A percentile compares a stretch with the other conserved stretches of the same genome.
Evolutionary conservation across 1,284 basidiomycete genomes (phyloP).

Genomic region (Filobasidium uniguttulatum): DNA sequence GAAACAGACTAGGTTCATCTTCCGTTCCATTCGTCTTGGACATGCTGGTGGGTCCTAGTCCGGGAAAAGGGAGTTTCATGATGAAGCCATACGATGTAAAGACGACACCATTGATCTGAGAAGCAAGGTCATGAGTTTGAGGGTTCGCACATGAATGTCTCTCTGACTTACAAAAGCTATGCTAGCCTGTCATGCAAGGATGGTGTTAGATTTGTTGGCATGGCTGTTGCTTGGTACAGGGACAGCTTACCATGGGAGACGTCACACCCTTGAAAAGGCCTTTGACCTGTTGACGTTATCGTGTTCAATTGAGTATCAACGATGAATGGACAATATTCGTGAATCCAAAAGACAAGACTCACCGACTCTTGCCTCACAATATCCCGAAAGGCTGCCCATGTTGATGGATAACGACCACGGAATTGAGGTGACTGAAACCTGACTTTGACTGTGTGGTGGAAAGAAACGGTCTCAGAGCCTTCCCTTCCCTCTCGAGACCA

Average conservation of each 20-base stretch:
- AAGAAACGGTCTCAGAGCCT: no score
- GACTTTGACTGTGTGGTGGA: constrained; percentile 34
- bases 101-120: constrained; percentile 35
- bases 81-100: constrained; percentile 36
- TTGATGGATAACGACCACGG: constrained; percentile 27
- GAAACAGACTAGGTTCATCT: constrained; percentile 33
- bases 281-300: constrained; percentile 11
- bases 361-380: constrained; percentile 29
- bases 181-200: constrained; percentile 4
- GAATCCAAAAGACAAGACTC: neutral
- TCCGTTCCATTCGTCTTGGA: no score
- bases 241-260: constrained; percentile 33
- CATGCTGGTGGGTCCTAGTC: constrained; percentile 18
- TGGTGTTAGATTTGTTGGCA: neutral
- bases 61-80: constrained; percentile 21
- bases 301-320: neutral
- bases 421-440: constrained; percentile 34
- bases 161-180: constrained; percentile 10
- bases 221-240: neutral
- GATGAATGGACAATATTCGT: neutral
- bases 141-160: neutral
- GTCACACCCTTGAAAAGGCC: constrained; percentile 37
- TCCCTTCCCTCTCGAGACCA: no score
- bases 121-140: neutral
- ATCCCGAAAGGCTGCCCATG: constrained; percentile 27